A percentile compares a stretch with the other conserved stretches of the same genome.
Conservation (phyloP, 2,329 filamentous ascomycete genomes). For the Colletotrichum coccodes region DNA sequence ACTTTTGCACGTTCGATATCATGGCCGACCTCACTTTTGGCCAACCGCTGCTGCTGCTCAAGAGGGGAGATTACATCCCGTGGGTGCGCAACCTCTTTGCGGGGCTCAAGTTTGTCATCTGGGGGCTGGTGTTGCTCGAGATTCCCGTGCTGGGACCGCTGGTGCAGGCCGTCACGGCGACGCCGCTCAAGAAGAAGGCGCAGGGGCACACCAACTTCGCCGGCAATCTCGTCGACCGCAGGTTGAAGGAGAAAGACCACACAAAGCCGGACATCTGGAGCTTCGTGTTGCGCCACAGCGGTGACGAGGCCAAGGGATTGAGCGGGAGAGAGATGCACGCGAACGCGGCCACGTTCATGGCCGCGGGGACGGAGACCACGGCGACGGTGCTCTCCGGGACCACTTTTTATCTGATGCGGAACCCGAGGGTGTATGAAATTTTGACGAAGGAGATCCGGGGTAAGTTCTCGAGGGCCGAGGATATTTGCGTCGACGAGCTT, state of each 20-base stretch:
- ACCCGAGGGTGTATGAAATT: slow-evolving; percentile 41
- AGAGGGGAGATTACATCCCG: slow-evolving; percentile 36
- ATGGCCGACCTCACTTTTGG: slow-evolving; percentile 44
- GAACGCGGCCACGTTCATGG: slow-evolving; percentile 38
- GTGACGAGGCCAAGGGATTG: not conserved
- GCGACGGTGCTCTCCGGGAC: slow-evolving; percentile 53
- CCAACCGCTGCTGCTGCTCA: slow-evolving; percentile 40
- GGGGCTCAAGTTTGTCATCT: slow-evolving; percentile 18
- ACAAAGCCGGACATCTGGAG: slow-evolving; percentile 31
- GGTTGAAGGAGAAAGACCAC: not conserved
- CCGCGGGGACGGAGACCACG: slow-evolving; percentile 57
- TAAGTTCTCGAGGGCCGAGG: slow-evolving; percentile 44
- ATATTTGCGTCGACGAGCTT: slow-evolving; percentile 49
- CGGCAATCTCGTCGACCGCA: slow-evolving; percentile 18
- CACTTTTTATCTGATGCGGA: slow-evolving; percentile 49
- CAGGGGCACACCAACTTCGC: slow-evolving; percentile 24
- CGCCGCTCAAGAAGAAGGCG: slow-evolving; percentile 21
- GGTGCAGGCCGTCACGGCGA: slow-evolving; percentile 7
- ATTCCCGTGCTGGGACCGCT: slow-evolving; percentile 24
- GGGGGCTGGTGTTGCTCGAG: slow-evolving; percentile 20
- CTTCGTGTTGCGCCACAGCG: slow-evolving; percentile 15
- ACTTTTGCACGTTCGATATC: slow-evolving; percentile 42
- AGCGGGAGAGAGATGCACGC: slow-evolving; percentile 17
- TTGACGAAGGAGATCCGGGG: slow-evolving; percentile 51
- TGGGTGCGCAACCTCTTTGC: slow-evolving; percentile 40